Base-by-base conservation (phyloP, 495 filamentous ascomycete genomes). In the Stereocaulon alpinum region DNA sequence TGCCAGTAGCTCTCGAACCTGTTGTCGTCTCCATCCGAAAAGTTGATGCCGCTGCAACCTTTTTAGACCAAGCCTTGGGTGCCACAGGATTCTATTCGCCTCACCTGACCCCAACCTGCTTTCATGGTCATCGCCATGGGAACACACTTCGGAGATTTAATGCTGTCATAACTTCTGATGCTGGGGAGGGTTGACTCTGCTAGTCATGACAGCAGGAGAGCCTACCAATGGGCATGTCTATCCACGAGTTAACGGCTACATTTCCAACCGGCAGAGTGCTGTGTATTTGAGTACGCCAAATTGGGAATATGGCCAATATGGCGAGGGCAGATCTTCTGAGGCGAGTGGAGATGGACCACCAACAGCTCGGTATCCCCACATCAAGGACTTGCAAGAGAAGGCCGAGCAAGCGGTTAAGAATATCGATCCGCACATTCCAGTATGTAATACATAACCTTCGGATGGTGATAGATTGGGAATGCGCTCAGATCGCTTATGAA, bases 351-450 rank as follows among this genome's bases (percentile, higher is more conserved):
- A 49, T 27, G 52, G 43, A 44, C 30, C 42, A 18, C 5, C 40
- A 30, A 24, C 64, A 59, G 69, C 73, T 43, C 68, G 69, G 17
- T 85, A 83, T 62, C 82, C 85, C 18, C 87, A 91, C 71, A 83
- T 91, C 63, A 85, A 88, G 62, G 88, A 91, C 69, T 74, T 91
- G 45, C 78, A 82, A 56, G 76, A 76, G 50, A 69, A 77, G 56
- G 78, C 80, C 59, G 66, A 75, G 53, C 71, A 72, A 15, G 70
- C 72, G 27, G 63, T 70, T 22, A 68, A 74, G 51, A 70, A 73
- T 55, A 68, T 78, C 40, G 70, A 74, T 54, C 70, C 75, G 37
- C 66, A 63, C 47, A 72, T 70, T 24, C 68, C 76, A 59, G 78
- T 82, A 72, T 61, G 72, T 67, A 40, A 9, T 11, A 14, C 42